Evolutionary conservation across 352 stramenopile genomes (phyloP), one percentile per base, ranked within the genome.

Genomic region (Globisporangium mamillatum): DNA sequence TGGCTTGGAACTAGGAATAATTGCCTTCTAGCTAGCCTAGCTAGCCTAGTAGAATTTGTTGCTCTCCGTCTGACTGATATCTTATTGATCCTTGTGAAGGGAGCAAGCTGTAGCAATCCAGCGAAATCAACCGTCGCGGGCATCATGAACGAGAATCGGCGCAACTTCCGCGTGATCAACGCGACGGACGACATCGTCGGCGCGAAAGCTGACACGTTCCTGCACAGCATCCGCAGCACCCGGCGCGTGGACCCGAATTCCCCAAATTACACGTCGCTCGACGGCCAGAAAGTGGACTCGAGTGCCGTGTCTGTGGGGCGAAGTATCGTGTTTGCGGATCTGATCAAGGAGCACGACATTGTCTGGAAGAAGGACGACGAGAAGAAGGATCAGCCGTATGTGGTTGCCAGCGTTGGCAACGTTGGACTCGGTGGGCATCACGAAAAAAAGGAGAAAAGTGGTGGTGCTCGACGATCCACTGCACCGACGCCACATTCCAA

Each of bases 181-280:
- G 59, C 72, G 64, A 89, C 80, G 4, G 67, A 82, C 46, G 86
- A 93, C 64, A 91, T 93, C 55, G 68, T 52, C 6, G 84, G 86
- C 3, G 86, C 86, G 32, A 75, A 76, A 36, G 86, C 86, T 20
- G 82, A 93, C 68, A 91, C 86, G 3, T 59, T 87, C 34, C 52
- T 77, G 46, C 86, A 92, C 69, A 90, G 80, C 52, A 92, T 93
- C 57, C 84, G 78, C 64, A 90, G 73, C 63, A 88, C 71, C 22
- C 80, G 84, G 25, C 79, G 82, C 24, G 82, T 90, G 55, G 82
- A 94, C 58, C 86, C 86, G 22, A 92, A 86, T 59, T 73, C 74
- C 22, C 86, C 86, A 25, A 68, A 75, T 9, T 94, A 92, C 71
- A 77, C 60, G 18, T 78, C 81, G 20, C 70, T 94, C 25, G 81